Base-by-base conservation (phyloP, 1,284 basidiomycete species). In the Puccinia horiana region DNA sequence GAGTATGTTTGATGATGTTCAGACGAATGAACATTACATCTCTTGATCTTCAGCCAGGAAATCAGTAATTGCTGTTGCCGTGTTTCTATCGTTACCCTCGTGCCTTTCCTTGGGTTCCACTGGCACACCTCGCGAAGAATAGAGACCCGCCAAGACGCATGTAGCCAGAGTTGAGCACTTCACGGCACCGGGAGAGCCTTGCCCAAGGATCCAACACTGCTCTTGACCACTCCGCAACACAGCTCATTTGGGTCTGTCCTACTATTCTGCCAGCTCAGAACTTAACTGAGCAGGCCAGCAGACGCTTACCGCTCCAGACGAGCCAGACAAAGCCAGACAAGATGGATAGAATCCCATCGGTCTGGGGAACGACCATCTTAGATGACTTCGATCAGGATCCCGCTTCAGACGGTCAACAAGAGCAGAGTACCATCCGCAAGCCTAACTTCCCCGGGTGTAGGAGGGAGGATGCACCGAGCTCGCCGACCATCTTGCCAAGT, bases 381-480 rank as follows among this genome's bases (percentile, higher is more conserved):
- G 70, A 73, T 14, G n/a, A 8, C 26, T 11, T 54, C 70, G 49
- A 52, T 4, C 47, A 73, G 26, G 70, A 37, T 69, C 47, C n/a
- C 40, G 65, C 40, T 26, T 69, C 65, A 26, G 65, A 69, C 29
- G 52, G 70, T 73, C 70, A 73, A 52, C 70, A 54, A 35, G 70
- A 54, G 37, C 52, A 54, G 29, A 12, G 9, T 40, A 26, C 40
- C 26, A 32, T 14, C 29, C 11, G 3, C 20, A 58, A 58, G 16
- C 16, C 37, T 11, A 2, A 35, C 4, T 73, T 73, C 47, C 70
- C 70, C n/a, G 70, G 52, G 47, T 44, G 47, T 35, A 54, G 44
- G 52, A 73, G 70, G 44, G 29, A 73, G 44, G 47, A 73, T 29
- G 70, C 5, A 20, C 70, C 44, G 44, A 54, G 29, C 52, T 54